Evolutionary conservation across 2,329 filamentous ascomycete genomes (phyloP).

Genomic region (Rhinocladiella mackenziei): DNA sequence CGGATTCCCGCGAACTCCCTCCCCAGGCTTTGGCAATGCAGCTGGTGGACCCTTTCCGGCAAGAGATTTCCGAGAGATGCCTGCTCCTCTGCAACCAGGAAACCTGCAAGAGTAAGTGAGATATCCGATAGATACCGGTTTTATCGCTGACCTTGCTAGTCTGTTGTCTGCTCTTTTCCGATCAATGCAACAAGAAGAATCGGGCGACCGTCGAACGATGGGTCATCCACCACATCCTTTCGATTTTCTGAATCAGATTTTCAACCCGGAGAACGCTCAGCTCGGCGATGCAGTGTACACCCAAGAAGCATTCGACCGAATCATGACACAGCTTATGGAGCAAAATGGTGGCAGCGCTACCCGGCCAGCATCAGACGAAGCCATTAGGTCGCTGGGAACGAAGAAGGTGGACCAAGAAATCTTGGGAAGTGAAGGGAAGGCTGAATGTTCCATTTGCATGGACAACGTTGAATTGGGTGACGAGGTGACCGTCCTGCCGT

Average conservation of each 20-base stretch:
- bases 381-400: slow-evolving; percentile 69
- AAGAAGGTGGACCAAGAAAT: slow-evolving; percentile 67
- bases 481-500: slow-evolving; percentile 74
- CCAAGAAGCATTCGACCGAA: slow-evolving; percentile 83
- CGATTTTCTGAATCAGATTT: slow-evolving; percentile 42
- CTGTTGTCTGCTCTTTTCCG: slow-evolving; percentile 26
- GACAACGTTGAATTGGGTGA: slow-evolving; percentile 71
- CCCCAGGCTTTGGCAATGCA: too few species aligned
- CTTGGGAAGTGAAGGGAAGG: slow-evolving; percentile 62
- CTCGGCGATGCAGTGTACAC: slow-evolving; percentile 82
- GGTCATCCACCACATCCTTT: slow-evolving; percentile 37
- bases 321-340: slow-evolving; percentile 86
- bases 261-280: slow-evolving; percentile 39
- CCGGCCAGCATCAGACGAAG: slow-evolving; percentile 70
- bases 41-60: too few species aligned
- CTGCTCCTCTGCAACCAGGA: slow-evolving; percentile 7
- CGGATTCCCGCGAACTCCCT: too few species aligned
- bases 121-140: not conserved
- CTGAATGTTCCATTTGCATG: slow-evolving; percentile 93
- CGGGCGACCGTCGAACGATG: slow-evolving; percentile 3
- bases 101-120: slow-evolving; percentile 25
- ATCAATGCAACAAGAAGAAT: slow-evolving; percentile 16
- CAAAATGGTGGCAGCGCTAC: slow-evolving; percentile 72
- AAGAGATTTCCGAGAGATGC: not conserved
- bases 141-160: slow-evolving; percentile 9